A percentile compares a stretch with the other conserved stretches of the same genome.
These are phyloP conservation scores for Xanthoconium stramineum DNA, from an alignment of 768 basidiomycete genomes.

Conservation along the genomic window DNA sequence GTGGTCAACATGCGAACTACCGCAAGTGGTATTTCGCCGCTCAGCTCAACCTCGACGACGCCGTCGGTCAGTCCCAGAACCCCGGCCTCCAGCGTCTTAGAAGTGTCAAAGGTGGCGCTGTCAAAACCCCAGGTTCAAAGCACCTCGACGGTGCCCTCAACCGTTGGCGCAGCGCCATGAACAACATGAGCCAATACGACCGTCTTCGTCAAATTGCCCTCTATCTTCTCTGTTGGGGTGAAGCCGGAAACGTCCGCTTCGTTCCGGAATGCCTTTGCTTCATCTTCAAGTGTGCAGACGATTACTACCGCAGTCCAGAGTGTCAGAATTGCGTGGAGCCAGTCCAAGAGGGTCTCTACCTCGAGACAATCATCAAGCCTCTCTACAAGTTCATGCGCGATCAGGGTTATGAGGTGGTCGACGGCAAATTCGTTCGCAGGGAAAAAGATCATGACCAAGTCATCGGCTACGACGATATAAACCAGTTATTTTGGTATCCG, in stretches of 20 bases:
- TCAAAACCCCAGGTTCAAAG: constrained; percentile 58
- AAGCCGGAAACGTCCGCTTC: constrained; percentile 96
- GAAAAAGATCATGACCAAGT: constrained; percentile 95
- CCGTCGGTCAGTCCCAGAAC: constrained; percentile 92
- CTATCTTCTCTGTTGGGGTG: constrained; percentile 97
- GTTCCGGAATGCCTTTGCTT: constrained; percentile 97
- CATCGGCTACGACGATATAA: constrained; percentile 99
- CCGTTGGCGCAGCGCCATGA: constrained; percentile 98
- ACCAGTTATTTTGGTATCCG: constrained; percentile 99
- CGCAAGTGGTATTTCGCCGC: constrained; percentile 99
- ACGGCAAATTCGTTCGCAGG: constrained; percentile 90
- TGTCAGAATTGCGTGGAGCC: constrained; percentile 94
- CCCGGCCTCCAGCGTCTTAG: constrained; percentile 87
- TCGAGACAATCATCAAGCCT: constrained; percentile 89
- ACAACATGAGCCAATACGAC: constrained; percentile 99
- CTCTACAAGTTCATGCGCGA: constrained; percentile 95
- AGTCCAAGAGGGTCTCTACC: constrained; percentile 91
- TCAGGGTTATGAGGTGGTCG: constrained; percentile 93
- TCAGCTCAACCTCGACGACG: constrained; percentile 98
- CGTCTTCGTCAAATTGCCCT: constrained; percentile 94
- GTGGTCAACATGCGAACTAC: constrained; percentile 98
- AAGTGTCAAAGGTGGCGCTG: constrained; percentile 63
- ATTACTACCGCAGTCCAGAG: constrained; percentile 97
- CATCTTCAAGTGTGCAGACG: constrained; percentile 99
- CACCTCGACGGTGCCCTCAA: constrained; percentile 91